Percentiles rank a stretch among this genome's conserved stretches.
Conservation (phyloP, 2,329 filamentous ascomycete genomes). For the Fusarium sambucinum region DNA sequence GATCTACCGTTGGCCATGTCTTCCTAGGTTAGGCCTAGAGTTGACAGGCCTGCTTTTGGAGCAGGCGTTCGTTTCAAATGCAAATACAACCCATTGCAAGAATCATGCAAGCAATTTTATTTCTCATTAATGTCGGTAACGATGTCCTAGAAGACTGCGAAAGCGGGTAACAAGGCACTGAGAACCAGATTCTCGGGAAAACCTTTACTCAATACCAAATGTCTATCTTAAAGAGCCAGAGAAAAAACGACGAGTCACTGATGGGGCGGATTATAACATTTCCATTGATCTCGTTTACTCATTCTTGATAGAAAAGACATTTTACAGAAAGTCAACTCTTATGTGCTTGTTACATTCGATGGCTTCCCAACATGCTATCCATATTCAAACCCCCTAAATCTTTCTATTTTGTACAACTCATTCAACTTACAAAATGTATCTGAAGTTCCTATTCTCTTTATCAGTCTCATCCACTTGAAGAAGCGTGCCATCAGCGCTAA, state of each 20-base stretch:
- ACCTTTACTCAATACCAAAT: neutral
- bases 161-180: neutral
- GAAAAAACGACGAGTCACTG: no score
- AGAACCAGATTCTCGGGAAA: no score
- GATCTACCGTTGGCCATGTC: neutral
- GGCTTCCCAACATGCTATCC: neutral
- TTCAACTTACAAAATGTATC: constrained; percentile 7
- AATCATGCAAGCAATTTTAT: neutral
- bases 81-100: accelerated
- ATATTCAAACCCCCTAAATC: no score
- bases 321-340: neutral
- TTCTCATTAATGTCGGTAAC: accelerated
- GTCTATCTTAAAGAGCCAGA: neutral
- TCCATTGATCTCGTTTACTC: no score
- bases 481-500: neutral
- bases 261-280: no score
- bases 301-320: no score
- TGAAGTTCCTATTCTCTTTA: constrained; percentile 14
- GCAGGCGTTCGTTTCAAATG: neutral
- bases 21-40: neutral
- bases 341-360: neutral
- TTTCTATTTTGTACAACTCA: no score
- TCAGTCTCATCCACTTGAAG: constrained; percentile 16
- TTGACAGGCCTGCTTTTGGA: neutral
- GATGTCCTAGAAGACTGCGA: neutral